Percentiles rank a stretch among this genome's conserved stretches.
phyloP scores from a whole-genome alignment of 2,329 filamentous ascomycete species.

The Penicillium olsonii region DNA sequence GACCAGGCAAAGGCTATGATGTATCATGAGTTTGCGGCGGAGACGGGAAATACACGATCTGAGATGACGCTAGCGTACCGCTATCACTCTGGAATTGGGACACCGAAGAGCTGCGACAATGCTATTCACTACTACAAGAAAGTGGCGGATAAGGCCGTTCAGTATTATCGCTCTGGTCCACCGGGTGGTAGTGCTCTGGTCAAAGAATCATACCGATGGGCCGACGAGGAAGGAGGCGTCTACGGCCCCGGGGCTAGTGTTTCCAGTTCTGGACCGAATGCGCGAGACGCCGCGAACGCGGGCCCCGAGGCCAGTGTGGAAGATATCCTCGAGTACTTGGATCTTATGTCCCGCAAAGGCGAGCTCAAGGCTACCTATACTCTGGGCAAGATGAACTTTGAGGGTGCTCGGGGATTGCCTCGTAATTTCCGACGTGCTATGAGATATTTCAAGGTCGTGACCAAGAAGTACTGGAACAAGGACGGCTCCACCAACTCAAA shows the following conservation, averaged over 20 bases:
- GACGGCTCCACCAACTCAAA: slow-evolving; percentile 74
- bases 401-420: slow-evolving; percentile 74
- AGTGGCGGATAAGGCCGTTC: slow-evolving; percentile 89
- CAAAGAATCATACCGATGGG: slow-evolving; percentile 78
- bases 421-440: slow-evolving; percentile 73
- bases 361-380: slow-evolving; percentile 86
- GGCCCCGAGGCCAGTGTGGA: slow-evolving; percentile 84
- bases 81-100: slow-evolving; percentile 81
- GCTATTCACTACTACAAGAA: slow-evolving; percentile 87
- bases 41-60: slow-evolving; percentile 77
- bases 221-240: slow-evolving; percentile 86
- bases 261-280: slow-evolving; percentile 81
- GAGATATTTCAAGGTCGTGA: slow-evolving; percentile 78
- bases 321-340: slow-evolving; percentile 91
- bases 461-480: slow-evolving; percentile 77
- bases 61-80: slow-evolving; percentile 94
- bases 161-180: slow-evolving; percentile 84
- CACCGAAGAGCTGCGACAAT: slow-evolving; percentile 80
- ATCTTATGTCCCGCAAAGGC: slow-evolving; percentile 85
- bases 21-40: slow-evolving; percentile 91
- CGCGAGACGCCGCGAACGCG: slow-evolving; percentile 71
- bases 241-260: slow-evolving; percentile 95
- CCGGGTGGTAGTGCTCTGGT: slow-evolving; percentile 81
- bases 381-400: slow-evolving; percentile 82
- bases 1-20: slow-evolving; percentile 90